phyloP scores from a whole-genome alignment of 2,329 filamentous ascomycete species.

The Nothophoma quercina region DNA sequence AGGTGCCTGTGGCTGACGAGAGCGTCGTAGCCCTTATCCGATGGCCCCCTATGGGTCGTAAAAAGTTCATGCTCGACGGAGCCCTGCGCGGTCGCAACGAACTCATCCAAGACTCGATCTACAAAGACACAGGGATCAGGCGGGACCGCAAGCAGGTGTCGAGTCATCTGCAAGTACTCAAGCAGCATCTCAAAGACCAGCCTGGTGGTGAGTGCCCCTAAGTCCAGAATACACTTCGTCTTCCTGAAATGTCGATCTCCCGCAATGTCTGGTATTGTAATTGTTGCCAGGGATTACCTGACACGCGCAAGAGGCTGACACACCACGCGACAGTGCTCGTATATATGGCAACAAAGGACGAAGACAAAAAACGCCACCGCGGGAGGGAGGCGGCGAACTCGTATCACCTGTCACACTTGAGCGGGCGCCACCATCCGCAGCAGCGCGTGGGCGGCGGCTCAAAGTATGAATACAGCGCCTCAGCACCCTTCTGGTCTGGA shows the following conservation, averaged over 20 bases:
- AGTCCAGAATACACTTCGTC: neutral
- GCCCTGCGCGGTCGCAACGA: conserved; percentile 68
- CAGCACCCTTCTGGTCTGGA: conserved; percentile 25
- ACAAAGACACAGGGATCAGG: conserved; percentile 60
- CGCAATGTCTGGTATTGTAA: conserved; percentile 9
- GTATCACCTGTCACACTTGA: conserved; percentile 32
- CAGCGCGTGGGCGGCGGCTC: conserved; percentile 23
- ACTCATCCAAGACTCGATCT: conserved; percentile 66
- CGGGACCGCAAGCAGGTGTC: conserved; percentile 68
- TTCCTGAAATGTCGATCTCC: conserved; percentile 4
- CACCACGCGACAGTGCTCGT: conserved; percentile 45
- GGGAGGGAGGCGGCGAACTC: conserved; percentile 25
- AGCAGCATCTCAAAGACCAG: conserved; percentile 62
- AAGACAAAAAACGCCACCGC: conserved; percentile 33
- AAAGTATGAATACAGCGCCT: conserved; percentile 34
- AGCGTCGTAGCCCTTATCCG: conserved; percentile 50
- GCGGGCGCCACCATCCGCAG: conserved; percentile 31
- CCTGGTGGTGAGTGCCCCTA: conserved; percentile 57
- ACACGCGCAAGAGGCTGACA: conserved; percentile 31
- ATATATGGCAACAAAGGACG: conserved; percentile 51
- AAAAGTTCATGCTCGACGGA: conserved; percentile 58
- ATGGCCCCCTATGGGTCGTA: conserved; percentile 66
- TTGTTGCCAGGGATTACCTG: conserved; percentile 20
- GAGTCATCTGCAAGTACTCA: conserved; percentile 69
- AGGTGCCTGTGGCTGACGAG: conserved; percentile 5